phyloP scores from a whole-genome alignment of 2,329 filamentous ascomycete genomes.

The Penicillium paneum region DNA sequence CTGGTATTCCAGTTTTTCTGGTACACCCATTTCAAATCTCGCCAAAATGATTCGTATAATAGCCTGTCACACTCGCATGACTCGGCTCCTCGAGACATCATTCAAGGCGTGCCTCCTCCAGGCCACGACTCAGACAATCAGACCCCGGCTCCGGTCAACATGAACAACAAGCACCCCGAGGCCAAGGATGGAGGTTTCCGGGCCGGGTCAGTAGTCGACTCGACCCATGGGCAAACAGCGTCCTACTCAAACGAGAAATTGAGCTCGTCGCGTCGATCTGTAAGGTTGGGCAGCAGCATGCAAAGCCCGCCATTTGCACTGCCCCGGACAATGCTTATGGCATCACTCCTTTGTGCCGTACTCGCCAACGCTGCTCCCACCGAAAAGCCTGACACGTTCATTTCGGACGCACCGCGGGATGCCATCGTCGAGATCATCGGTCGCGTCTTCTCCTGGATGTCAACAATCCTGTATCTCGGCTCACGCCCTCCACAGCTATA shows the following conservation, averaged over 20 bases:
- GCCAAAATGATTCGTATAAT: conserved; percentile 43
- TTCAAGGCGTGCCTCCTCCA: conserved; percentile 39
- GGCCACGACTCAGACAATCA: conserved; percentile 28
- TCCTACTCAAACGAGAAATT: conserved; percentile 39
- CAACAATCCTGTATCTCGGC: conserved; percentile 56
- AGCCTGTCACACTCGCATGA: conserved; percentile 28
- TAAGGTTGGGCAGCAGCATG: conserved; percentile 26
- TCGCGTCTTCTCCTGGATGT: conserved; percentile 55
- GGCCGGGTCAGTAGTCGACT: conserved; percentile 22
- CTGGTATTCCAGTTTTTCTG: conserved; percentile 63
- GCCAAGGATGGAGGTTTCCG: conserved; percentile 28
- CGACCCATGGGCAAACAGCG: conserved; percentile 20
- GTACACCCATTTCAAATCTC: conserved; percentile 57
- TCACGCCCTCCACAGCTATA: conserved; percentile 63
- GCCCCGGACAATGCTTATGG: conserved; percentile 44
- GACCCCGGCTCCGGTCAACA: conserved; percentile 17
- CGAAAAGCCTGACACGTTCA: conserved; percentile 22
- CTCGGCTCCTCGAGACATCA: conserved; percentile 28
- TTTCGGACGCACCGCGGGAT: conserved; percentile 19
- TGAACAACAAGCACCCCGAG: conserved; percentile 24
- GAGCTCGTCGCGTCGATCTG: conserved; percentile 27
- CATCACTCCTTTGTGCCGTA: conserved; percentile 46
- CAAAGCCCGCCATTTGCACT: conserved; percentile 34
- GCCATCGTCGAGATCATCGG: conserved; percentile 46
- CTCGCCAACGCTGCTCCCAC: conserved; percentile 43